A percentile compares a stretch with the other conserved stretches of the same genome.
These are phyloP conservation scores for Monosporascus cannonballus DNA, from an alignment of 2,329 filamentous ascomycete species.

Conservation along the genomic window DNA sequence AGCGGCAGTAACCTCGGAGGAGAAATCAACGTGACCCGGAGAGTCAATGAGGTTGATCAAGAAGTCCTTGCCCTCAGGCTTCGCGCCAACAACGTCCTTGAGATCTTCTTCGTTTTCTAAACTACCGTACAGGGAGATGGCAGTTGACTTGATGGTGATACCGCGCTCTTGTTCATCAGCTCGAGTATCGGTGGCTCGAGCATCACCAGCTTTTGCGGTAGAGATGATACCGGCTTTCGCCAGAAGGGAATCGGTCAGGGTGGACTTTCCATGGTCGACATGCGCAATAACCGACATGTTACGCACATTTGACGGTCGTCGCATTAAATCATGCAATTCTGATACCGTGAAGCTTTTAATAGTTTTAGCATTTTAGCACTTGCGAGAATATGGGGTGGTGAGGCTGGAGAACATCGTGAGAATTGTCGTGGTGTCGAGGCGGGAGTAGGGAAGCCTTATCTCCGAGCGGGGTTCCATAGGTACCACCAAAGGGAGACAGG, in stretches of 20 bases:
- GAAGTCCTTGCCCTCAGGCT: slow-evolving; percentile 91
- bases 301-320: slow-evolving; percentile 56
- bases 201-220: slow-evolving; percentile 91
- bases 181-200: slow-evolving; percentile 94
- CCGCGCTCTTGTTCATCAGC: slow-evolving; percentile 98
- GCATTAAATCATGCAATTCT: no score
- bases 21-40: slow-evolving; percentile 99
- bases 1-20: slow-evolving; percentile 97
- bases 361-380: no score
- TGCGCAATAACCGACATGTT: slow-evolving; percentile 99
- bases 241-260: slow-evolving; percentile 97
- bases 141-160: slow-evolving; percentile 99
- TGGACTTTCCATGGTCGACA: slow-evolving; percentile 99
- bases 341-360: no score
- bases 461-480: slow-evolving; percentile 23
- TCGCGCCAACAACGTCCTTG: slow-evolving; percentile 87
- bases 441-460: slow-evolving; percentile 28
- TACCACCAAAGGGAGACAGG: no score
- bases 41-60: slow-evolving; percentile 99
- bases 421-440: not conserved
- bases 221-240: slow-evolving; percentile 99
- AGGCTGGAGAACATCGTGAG: no score
- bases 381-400: no score
- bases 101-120: slow-evolving; percentile 78
- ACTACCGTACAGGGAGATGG: slow-evolving; percentile 94